phyloP scores from a whole-genome alignment of 495 filamentous ascomycete genomes.

The Chlorociboria aeruginascens region DNA sequence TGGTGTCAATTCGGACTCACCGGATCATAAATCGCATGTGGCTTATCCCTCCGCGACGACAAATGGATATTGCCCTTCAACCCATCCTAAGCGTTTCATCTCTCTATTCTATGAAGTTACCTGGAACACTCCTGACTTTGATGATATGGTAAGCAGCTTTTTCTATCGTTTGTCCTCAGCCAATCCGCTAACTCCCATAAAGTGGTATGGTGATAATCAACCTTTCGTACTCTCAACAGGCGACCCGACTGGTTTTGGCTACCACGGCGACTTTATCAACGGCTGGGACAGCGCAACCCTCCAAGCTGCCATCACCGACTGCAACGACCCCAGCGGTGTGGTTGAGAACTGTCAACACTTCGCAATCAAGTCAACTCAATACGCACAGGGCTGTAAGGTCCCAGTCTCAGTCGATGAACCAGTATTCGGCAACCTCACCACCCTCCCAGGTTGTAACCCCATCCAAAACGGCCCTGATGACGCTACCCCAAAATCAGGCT shows the following conservation, averaged over 20 bases:
- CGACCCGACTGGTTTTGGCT: constrained; percentile 57
- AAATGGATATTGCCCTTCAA: constrained; percentile 36
- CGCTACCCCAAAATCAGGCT: neutral
- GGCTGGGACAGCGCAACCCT: constrained; percentile 49
- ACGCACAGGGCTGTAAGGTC: constrained; percentile 23
- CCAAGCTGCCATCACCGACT: constrained; percentile 44
- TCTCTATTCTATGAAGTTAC: constrained; percentile 50
- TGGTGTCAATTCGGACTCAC: constrained; percentile 46
- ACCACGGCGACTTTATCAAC: constrained; percentile 63
- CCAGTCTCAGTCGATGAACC: constrained; percentile 25
- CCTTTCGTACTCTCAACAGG: constrained; percentile 31
- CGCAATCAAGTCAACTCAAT: constrained; percentile 4
- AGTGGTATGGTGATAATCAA: constrained; percentile 35
- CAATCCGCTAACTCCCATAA: no score
- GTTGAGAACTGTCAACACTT: no score
- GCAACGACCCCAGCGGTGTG: constrained; percentile 19
- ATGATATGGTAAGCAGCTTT: constrained; percentile 17
- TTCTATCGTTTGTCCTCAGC: no score
- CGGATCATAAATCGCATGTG: constrained; percentile 43
- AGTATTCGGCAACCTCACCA: constrained; percentile 24
- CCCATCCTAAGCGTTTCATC: constrained; percentile 42
- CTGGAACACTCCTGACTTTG: constrained; percentile 38
- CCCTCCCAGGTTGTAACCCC: constrained; percentile 31
- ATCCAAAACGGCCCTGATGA: constrained; percentile 20
- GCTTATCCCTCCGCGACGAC: constrained; percentile 33